Percentiles rank a stretch among this genome's conserved stretches.
These are phyloP conservation scores for Syncephalastrum sp. DNA, from an alignment of 371 early-diverging fungal species.

Conservation along the genomic window DNA sequence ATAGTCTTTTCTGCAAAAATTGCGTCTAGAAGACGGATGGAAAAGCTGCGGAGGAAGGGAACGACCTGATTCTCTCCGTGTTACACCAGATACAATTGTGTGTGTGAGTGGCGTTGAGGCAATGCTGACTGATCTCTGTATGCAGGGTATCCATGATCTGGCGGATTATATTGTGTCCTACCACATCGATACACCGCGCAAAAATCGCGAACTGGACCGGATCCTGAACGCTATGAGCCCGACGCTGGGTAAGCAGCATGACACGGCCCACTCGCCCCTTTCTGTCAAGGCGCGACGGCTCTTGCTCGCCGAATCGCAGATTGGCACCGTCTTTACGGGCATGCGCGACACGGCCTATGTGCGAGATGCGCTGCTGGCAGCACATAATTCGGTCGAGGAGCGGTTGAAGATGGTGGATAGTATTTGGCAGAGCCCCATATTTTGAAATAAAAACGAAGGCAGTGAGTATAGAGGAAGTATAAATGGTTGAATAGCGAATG, in stretches of 20 bases:
- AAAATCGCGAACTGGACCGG: constrained; percentile 66
- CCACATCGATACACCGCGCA: constrained; percentile 56
- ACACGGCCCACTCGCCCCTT: constrained; percentile 48
- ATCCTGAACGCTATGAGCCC: constrained; percentile 59
- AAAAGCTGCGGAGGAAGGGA: too few relatives aligned
- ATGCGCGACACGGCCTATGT: constrained; percentile 68
- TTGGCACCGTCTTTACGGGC: constrained; percentile 74
- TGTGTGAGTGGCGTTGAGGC: background rate
- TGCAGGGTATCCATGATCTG: constrained; percentile 28
- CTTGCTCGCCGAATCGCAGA: constrained; percentile 45
- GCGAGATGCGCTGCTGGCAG: constrained; percentile 52
- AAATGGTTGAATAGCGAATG: too few relatives aligned
- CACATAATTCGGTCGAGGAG: constrained; percentile 5
- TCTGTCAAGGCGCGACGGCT: constrained; percentile 53
- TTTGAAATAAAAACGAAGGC: constrained; percentile 3
- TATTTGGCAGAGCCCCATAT: constrained; percentile 37
- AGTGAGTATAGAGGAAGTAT: too few relatives aligned
- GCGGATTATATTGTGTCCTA: constrained; percentile 48
- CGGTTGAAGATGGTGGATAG: constrained; percentile 22
- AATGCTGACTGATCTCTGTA: background rate
- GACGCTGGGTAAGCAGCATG: constrained; percentile 24
- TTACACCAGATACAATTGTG: too few relatives aligned
- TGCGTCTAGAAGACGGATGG: too few relatives aligned
- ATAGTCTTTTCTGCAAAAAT: too few relatives aligned
- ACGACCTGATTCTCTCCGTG: too few relatives aligned